These are phyloP conservation scores for Corymbia maculata DNA, from an alignment of 345 rosid genomes.

Conservation along the genomic window DNA sequence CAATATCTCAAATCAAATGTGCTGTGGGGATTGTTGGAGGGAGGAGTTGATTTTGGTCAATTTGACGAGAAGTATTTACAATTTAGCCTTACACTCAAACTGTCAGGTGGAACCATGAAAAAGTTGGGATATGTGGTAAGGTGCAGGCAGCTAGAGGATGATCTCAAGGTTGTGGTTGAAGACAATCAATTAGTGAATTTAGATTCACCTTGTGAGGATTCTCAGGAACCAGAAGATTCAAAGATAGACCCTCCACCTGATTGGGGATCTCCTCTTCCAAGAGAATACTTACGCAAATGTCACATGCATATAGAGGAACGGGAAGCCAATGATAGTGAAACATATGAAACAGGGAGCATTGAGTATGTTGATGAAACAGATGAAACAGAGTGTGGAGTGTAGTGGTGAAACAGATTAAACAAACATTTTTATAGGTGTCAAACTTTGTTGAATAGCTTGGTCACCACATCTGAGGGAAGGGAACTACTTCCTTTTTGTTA, in stretches of 20 bases:
- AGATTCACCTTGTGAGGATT: not conserved
- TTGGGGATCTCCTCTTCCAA: too few species aligned
- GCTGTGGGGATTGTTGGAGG: not conserved
- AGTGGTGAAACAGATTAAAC: not conserved
- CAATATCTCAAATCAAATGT: not conserved
- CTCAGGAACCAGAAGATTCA: too few species aligned
- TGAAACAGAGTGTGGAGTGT: not conserved
- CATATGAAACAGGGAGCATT: not conserved
- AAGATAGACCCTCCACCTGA: too few species aligned
- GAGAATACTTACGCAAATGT: too few species aligned
- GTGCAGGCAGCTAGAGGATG: accelerated
- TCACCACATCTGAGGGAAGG: too few species aligned
- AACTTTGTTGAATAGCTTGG: too few species aligned
- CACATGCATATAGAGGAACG: not conserved
- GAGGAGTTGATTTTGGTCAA: not conserved
- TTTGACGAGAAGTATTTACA: not conserved
- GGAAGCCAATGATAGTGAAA: not conserved
- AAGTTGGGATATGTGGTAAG: not conserved
- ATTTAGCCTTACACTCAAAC: accelerated
- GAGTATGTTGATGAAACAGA: too few species aligned
- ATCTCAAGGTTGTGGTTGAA: not conserved
- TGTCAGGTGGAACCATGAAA: not conserved
- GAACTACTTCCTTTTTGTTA: too few species aligned
- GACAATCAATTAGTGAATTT: not conserved
- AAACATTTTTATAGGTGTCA: too few species aligned